Evolutionary conservation across 2,329 filamentous ascomycete species (phyloP), one percentile per base, ranked within the genome.

Genomic region (Alternaria arbusti): DNA sequence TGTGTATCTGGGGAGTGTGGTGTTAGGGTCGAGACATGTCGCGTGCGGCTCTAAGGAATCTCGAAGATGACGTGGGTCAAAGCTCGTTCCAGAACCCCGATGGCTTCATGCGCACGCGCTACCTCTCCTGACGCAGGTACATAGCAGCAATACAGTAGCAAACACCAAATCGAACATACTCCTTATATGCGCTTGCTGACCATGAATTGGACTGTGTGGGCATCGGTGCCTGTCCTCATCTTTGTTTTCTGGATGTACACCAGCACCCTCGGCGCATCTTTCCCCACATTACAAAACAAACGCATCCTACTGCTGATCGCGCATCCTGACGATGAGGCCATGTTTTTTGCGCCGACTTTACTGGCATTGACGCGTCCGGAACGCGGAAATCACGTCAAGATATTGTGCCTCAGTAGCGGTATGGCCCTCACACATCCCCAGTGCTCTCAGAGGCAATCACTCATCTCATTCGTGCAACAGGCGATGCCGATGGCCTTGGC

Each of bases 241-340:
- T 70, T 83, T 40, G 76, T 75, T 50, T 70, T 84, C 59, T 85
- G 83, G 83, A 73, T 84, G 61, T 84, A 84, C 70, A 84, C 83
- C 28, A 78, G 81, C 30, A 81, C 82, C 63, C 76, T 84, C 63
- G 81, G 75, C 66, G 67, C 66, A 22, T 79, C 85, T 30, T 87
- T 92, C 71, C 91, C 93, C 5, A 86, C 83, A 47, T 84, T 97
- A 67, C 85, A 85, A 71, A 91, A 93, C 83, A 96, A 97, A 86
- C 89, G 92, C 75, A 93, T 99, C 76, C 91, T 92, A 78, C 87
- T 99, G 57, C 85, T 99, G 59, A 98, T 99, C 75, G 96, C 96
- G 22, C 96, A 99, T 82, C 96, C 96, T 0, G 96, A 99, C 81
- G 96, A 99, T 76, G 96, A 99, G 84, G 96, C 95, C 80, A 99